phyloP scores from a whole-genome alignment of 2,329 filamentous ascomycete species.

The Herpotrichia juniperi region DNA sequence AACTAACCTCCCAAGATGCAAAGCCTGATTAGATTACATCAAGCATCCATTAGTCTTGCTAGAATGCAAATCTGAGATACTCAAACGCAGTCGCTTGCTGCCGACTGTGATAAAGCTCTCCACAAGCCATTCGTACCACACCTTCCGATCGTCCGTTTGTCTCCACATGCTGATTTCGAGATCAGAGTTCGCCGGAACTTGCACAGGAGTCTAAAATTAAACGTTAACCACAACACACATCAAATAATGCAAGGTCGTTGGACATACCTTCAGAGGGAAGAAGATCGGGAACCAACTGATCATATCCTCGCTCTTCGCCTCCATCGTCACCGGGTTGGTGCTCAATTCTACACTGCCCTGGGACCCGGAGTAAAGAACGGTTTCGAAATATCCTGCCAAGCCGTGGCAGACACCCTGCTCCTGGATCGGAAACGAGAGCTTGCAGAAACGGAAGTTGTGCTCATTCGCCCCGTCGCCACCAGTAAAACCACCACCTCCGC shows the following conservation, averaged over 20 bases:
- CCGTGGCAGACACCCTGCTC: conserved; percentile 87
- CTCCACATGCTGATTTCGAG: conserved; percentile 94
- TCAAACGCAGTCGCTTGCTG: conserved; percentile 69
- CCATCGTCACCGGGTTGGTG: conserved; percentile 90
- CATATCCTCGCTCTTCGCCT: conserved; percentile 94
- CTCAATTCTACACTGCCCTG: conserved; percentile 78
- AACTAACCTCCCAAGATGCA: background rate
- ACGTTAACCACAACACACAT: conserved; percentile 9
- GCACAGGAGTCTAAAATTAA: conserved; percentile 73
- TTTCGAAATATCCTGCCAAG: conserved; percentile 93
- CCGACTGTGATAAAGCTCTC: conserved; percentile 76
- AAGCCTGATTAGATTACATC: conserved; percentile 37
- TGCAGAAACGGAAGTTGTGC: conserved; percentile 84
- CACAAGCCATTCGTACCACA: conserved; percentile 99
- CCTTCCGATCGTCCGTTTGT: conserved; percentile 90
- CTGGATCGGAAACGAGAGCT: conserved; percentile 77
- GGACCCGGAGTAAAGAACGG: conserved; percentile 77
- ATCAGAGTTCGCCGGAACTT: conserved; percentile 82
- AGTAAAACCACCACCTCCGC: conserved; percentile 74
- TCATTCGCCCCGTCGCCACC: conserved; percentile 84
- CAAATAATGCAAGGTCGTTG: background rate
- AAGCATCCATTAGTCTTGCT: conserved; percentile 47
- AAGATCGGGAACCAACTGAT: conserved; percentile 99
- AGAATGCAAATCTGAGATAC: conserved; percentile 49
- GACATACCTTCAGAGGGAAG: conserved; percentile 86